Conservation (phyloP, 192 early-diverging fungal species). For the Rhizoclosmatium sp. region DNA sequence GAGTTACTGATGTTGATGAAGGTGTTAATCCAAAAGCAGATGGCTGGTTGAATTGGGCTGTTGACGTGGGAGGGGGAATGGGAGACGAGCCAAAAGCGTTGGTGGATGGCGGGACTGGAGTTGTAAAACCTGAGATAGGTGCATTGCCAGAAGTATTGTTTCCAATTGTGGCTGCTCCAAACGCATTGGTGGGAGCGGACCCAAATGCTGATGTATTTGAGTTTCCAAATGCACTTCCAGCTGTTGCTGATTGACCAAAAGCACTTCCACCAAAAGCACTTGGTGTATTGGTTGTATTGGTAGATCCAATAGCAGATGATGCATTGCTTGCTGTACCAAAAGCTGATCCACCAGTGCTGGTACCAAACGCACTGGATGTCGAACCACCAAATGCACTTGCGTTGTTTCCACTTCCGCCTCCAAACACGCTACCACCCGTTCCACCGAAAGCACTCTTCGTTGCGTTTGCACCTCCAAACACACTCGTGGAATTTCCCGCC, state of each 20-base stretch:
- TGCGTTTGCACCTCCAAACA: not conserved
- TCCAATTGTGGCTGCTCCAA: not conserved
- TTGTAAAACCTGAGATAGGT: not conserved
- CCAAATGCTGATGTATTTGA: not conserved
- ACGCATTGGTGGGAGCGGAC: not conserved
- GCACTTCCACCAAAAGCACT: not conserved
- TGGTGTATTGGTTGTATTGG: not conserved
- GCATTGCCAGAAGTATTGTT: too few relatives aligned
- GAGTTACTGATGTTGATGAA: not conserved
- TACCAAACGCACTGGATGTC: not conserved
- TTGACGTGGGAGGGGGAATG: not conserved
- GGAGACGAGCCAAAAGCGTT: slow-evolving; percentile 3
- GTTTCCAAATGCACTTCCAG: not conserved
- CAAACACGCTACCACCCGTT: not conserved
- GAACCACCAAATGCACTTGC: not conserved
- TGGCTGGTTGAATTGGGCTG: not conserved
- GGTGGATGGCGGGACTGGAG: not conserved
- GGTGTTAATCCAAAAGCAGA: not conserved
- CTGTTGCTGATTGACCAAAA: not conserved
- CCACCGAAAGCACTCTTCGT: not conserved
- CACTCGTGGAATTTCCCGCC: not conserved
- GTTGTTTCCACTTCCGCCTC: not conserved
- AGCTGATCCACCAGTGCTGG: not conserved
- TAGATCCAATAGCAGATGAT: not conserved
- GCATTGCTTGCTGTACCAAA: not conserved